Evolutionary conservation across 1,139 yeast species (phyloP).

Genomic region (Yamadazyma atlantica): DNA sequence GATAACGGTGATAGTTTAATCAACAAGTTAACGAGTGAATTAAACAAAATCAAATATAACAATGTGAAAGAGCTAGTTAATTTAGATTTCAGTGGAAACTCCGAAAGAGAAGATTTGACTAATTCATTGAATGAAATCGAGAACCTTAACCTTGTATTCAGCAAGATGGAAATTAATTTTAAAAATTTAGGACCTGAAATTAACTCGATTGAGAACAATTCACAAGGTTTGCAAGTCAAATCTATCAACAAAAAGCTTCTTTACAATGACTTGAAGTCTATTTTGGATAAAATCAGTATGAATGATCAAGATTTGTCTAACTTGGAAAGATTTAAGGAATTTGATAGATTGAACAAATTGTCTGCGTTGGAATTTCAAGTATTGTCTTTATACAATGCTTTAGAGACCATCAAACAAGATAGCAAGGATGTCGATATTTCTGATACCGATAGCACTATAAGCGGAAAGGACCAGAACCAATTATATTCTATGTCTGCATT

Average conservation of each 20-base stretch:
- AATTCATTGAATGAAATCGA: slow-evolving; percentile 64
- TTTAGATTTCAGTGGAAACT: slow-evolving; percentile 41
- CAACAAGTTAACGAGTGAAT: slow-evolving; percentile 53
- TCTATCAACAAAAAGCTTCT: slow-evolving; percentile 77
- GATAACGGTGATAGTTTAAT: slow-evolving; percentile 63
- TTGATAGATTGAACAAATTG: slow-evolving; percentile 45
- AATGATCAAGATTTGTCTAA: slow-evolving; percentile 53
- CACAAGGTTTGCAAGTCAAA: slow-evolving; percentile 81
- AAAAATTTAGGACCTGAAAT: slow-evolving; percentile 60
- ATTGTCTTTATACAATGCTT: slow-evolving; percentile 61
- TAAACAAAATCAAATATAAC: slow-evolving; percentile 36
- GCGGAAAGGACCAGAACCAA: slow-evolving; percentile 19
- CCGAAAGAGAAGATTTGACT: slow-evolving; percentile 34
- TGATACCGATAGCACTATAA: slow-evolving; percentile 26
- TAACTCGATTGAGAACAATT: slow-evolving; percentile 68
- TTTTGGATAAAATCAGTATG: slow-evolving; percentile 68
- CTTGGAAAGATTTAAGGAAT: slow-evolving; percentile 50
- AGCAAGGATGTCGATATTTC: slow-evolving; percentile 21
- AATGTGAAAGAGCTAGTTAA: slow-evolving; percentile 38
- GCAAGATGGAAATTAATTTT: slow-evolving; percentile 44
- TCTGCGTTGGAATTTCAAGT: slow-evolving; percentile 57
- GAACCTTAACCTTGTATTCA: slow-evolving; percentile 52
- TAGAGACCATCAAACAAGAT: slow-evolving; percentile 57
- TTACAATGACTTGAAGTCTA: slow-evolving; percentile 66
- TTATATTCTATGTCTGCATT: slow-evolving; percentile 74